Evolutionary conservation across 768 basidiomycete species (phyloP).

Genomic region (Cubamyces sp.): DNA sequence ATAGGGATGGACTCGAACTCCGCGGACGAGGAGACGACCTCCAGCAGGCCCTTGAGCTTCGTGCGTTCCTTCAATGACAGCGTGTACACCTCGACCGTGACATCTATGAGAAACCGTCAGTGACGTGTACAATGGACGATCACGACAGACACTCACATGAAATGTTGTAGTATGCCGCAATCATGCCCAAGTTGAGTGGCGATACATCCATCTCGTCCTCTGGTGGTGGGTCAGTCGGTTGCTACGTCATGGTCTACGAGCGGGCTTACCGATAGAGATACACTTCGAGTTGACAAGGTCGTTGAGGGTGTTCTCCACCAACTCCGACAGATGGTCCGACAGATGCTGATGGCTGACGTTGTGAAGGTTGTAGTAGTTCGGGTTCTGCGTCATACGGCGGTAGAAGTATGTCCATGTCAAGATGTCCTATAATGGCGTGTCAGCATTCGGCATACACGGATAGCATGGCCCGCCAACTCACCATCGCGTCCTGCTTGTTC

Average conservation of each 20-base stretch:
- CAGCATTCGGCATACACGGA: background rate
- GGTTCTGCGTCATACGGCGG: constrained; percentile 95
- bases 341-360: constrained; percentile 95
- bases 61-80: constrained; percentile 94
- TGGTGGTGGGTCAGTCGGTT: constrained; percentile 30
- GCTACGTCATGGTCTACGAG: too few species aligned
- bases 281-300: constrained; percentile 96
- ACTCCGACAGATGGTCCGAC: constrained; percentile 93
- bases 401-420: constrained; percentile 99
- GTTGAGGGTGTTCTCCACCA: constrained; percentile 91
- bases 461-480: constrained; percentile 34
- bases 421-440: constrained; percentile 65
- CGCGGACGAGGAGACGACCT: constrained; percentile 95
- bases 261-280: constrained; percentile 74
- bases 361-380: constrained; percentile 92
- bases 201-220: constrained; percentile 95
- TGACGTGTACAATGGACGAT: background rate
- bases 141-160: constrained; percentile 60
- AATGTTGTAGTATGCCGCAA: constrained; percentile 95
- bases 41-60: constrained; percentile 94
- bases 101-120: constrained; percentile 55
- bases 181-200: constrained; percentile 96
- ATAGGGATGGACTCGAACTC: constrained; percentile 97
- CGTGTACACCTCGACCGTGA: constrained; percentile 96
- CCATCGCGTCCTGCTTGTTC: constrained; percentile 98